Evolutionary conservation across 208 protist genomes (phyloP).

Genomic region (Leishmania lainsoni): DNA sequence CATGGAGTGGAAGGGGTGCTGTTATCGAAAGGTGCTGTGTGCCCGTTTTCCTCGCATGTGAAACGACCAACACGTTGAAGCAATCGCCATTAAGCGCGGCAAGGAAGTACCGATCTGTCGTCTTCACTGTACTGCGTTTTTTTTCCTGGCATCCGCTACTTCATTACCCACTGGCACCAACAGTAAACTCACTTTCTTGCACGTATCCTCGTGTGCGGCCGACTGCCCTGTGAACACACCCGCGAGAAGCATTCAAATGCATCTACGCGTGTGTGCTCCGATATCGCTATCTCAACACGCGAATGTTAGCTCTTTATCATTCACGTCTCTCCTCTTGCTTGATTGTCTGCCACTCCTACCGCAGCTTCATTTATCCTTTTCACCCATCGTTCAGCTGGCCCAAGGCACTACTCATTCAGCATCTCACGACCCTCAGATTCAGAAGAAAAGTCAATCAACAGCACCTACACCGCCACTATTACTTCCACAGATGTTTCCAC

Average conservation of each 20-base stretch:
- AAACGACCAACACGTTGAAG: neutral
- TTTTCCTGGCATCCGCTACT: neutral
- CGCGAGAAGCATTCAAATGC: neutral
- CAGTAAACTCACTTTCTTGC: neutral
- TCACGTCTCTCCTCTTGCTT: neutral
- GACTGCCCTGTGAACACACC: neutral
- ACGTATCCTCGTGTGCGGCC: neutral
- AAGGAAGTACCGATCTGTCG: neutral
- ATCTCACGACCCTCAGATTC: neutral
- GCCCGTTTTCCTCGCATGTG: neutral
- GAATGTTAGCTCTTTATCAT: neutral
- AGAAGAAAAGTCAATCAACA: neutral
- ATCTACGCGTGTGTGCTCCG: neutral
- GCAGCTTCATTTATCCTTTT: neutral
- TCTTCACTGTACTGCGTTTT: neutral
- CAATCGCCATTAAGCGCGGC: neutral
- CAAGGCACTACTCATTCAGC: neutral
- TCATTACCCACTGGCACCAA: neutral
- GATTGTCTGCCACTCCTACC: neutral
- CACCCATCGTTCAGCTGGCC: neutral
- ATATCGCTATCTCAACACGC: neutral
- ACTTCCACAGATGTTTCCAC: conserved; percentile 14
- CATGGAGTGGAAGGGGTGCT: neutral
- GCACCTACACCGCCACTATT: neutral
- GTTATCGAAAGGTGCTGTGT: neutral